phyloP scores from a whole-genome alignment of 78 protist species.

The Creolimax fragrantissima region DNA sequence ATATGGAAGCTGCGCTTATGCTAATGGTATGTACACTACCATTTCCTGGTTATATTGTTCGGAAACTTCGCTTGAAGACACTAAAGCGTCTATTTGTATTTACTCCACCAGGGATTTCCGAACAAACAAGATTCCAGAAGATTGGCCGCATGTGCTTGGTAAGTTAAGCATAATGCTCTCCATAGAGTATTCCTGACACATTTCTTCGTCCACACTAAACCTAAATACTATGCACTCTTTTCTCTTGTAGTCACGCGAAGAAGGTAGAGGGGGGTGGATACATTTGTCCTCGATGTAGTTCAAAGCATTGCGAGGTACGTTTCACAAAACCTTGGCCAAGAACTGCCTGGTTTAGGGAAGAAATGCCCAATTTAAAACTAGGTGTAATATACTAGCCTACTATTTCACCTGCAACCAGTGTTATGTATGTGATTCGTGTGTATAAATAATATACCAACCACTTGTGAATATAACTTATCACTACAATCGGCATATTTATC shows the following conservation, averaged over 20 bases:
- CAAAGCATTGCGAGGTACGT: constrained; percentile 6
- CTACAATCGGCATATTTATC: background rate
- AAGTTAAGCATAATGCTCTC: background rate
- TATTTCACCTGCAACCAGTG: background rate
- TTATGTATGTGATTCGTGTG: background rate
- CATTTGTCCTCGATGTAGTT: constrained; percentile 1
- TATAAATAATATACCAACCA: no score
- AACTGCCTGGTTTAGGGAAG: background rate
- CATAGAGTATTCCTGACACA: background rate
- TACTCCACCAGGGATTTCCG: background rate
- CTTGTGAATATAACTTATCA: background rate
- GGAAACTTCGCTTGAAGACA: background rate
- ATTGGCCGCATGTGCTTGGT: background rate
- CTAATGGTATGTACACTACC: background rate
- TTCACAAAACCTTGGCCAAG: background rate
- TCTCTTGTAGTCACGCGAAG: background rate
- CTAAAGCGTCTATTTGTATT: background rate
- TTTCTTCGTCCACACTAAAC: background rate
- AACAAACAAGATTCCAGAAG: background rate
- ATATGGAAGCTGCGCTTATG: background rate
- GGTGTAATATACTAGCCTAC: background rate
- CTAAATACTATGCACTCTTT: background rate
- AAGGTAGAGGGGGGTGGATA: constrained; percentile 3
- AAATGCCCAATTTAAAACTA: background rate
- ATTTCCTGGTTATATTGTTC: background rate